phyloP scores from a whole-genome alignment of 2,329 filamentous ascomycete genomes.

The Cercospora sp. region DNA sequence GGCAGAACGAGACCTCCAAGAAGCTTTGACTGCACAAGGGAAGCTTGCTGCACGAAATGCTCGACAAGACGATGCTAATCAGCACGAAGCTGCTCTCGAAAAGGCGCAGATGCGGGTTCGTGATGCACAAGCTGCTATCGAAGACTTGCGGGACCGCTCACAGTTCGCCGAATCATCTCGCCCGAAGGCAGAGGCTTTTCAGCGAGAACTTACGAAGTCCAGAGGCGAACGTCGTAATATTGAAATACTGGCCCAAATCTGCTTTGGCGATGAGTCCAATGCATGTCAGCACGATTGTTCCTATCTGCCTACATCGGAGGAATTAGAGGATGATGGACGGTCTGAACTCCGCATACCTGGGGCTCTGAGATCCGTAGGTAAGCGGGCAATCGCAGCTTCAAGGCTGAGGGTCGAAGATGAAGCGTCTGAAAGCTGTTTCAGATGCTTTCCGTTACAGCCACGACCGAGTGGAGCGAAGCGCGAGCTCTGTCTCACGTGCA shows the following conservation, averaged over 20 bases:
- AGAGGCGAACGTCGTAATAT: conserved; percentile 33
- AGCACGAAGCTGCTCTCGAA: neutral
- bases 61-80: neutral
- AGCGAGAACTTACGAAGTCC: conserved; percentile 31
- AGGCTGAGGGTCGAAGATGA: conserved; percentile 6
- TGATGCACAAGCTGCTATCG: conserved; percentile 14
- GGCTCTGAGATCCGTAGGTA: conserved; percentile 29
- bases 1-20: conserved; percentile 34
- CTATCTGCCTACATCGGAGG: conserved; percentile 39
- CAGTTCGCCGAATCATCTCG: conserved; percentile 5
- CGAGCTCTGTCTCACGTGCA: conserved; percentile 17
- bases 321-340: conserved; percentile 41
- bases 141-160: conserved; percentile 20
- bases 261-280: conserved; percentile 2
- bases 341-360: conserved; percentile 46
- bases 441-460: conserved; percentile 6
- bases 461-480: conserved; percentile 8
- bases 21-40: conserved; percentile 20
- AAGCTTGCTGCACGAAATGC: neutral
- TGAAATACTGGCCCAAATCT: neutral
- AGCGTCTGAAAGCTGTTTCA: neutral
- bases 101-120: conserved; percentile 15
- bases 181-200: conserved; percentile 33
- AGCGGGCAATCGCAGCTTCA: neutral
- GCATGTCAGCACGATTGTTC: conserved; percentile 37